Evolutionary conservation across 2,329 filamentous ascomycete genomes (phyloP).

Genomic region (Calonectria henricotiae): DNA sequence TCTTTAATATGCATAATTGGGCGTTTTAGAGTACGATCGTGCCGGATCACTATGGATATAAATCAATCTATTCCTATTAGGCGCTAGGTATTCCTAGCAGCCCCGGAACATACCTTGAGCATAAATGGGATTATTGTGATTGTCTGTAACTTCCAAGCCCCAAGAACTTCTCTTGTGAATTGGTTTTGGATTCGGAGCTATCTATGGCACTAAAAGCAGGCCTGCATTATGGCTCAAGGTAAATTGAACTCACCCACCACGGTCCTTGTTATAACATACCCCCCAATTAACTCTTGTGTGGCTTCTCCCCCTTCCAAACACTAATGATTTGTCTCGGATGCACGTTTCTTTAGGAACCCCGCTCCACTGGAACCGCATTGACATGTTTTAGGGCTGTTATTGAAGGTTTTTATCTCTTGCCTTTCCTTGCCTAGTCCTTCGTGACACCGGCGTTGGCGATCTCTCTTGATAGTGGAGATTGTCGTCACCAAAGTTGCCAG

Average conservation of each 20-base stretch:
- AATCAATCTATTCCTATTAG: constrained; percentile 29
- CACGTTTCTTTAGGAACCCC: background rate
- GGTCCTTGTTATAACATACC: background rate
- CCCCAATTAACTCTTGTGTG: background rate
- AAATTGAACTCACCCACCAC: background rate
- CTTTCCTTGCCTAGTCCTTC: constrained; percentile 17
- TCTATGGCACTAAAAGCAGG: background rate
- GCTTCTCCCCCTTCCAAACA: background rate
- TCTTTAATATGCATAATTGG: constrained; percentile 48
- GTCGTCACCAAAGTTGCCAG: background rate
- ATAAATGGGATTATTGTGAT: constrained; percentile 1
- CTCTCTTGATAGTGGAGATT: background rate
- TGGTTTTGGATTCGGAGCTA: background rate
- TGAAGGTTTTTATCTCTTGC: background rate
- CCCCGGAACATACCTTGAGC: constrained; percentile 10
- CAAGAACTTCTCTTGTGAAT: background rate
- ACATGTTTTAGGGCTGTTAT: background rate
- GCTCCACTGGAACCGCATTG: background rate
- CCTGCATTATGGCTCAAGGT: background rate
- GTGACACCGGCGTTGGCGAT: constrained; percentile 11
- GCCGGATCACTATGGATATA: constrained; percentile 46
- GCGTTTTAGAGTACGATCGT: constrained; percentile 47
- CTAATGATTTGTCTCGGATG: background rate
- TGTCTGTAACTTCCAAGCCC: background rate
- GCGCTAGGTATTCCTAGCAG: background rate